Evolutionary conservation across 1,284 basidiomycete genomes (phyloP), one percentile per base, ranked within the genome.

Genomic region (Ustilago crameri): DNA sequence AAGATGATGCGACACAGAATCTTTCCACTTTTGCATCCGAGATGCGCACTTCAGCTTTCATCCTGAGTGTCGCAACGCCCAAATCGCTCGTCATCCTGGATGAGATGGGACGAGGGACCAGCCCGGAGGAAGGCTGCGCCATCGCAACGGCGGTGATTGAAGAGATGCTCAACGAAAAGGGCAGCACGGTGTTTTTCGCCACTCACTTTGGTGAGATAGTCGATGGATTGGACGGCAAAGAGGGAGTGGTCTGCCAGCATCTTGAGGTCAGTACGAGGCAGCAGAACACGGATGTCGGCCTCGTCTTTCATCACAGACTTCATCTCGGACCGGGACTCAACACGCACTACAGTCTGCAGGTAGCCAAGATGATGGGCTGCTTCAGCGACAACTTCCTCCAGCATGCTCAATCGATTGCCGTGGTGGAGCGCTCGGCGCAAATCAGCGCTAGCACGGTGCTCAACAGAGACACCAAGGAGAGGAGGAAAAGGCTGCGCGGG

Each of bases 91-190:
- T 98, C 1, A 84, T 98, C 1, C 88, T 98, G 26, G 95, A 98
- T 81, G 95, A 98, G 83, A 87, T 97, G 14, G 91, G 93, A 3
- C 56, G 93, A 34, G 93, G 93, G 3, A 96, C 95, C 0, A 90
- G 92, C 3, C 90, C 93, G 0, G 85, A 87, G 43, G 93, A 96
- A 80, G 94, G 95, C 0, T 85, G 93, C 14, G 95, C 93, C 0
- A 90, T 98, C 46, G 90, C 92, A 0, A 91, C 95, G 83, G 94
- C 95, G 0, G 91, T 98, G 58, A 92, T 93, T 0, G 95, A 98
- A 82, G 89, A 88, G 41, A 86, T 98, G 55, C 90, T 96, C 30
- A 85, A 65, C 12, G 30, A 53, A 9, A 50, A 41, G 12, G 60
- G 94, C 91, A 86, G 89, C 10, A 91, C 91, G 70, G 90, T 91